These are phyloP conservation scores for Malassezia sp. DNA, from an alignment of 1,284 basidiomycete species.

Conservation along the genomic window DNA sequence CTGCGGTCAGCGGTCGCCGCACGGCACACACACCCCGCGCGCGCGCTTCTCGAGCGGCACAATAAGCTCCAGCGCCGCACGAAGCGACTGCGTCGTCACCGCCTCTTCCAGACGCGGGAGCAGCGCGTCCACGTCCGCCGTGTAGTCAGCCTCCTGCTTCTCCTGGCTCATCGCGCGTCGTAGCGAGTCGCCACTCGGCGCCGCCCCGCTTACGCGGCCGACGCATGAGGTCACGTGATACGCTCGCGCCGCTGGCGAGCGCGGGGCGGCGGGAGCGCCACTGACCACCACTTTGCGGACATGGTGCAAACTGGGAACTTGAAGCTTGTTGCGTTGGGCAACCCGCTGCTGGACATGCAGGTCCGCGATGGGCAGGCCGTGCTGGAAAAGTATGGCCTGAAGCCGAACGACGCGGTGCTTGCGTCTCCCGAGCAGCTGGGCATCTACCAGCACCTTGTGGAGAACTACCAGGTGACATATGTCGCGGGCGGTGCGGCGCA, in stretches of 20 bases:
- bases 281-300: not conserved
- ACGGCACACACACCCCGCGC: conserved; percentile 62
- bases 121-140: conserved; percentile 50
- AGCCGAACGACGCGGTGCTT: conserved; percentile 91
- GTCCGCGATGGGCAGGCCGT: conserved; percentile 62
- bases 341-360: conserved; percentile 49
- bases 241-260: not conserved
- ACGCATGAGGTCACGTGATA: conserved; percentile 10
- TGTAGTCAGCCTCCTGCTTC: conserved; percentile 54
- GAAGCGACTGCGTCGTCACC: conserved; percentile 12
- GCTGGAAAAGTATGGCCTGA: conserved; percentile 79
- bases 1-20: conserved; percentile 50
- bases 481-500: conserved; percentile 95
- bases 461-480: conserved; percentile 68
- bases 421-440: conserved; percentile 72
- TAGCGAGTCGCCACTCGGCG: conserved; percentile 1
- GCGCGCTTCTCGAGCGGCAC: conserved; percentile 86
- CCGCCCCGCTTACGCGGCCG: not conserved
- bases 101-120: conserved; percentile 49
- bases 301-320: conserved; percentile 21
- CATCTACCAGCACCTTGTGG: conserved; percentile 71
- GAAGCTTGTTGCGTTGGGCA: conserved; percentile 44
- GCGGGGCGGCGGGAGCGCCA: not conserved
- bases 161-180: conserved; percentile 17
- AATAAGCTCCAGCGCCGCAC: conserved; percentile 73